phyloP scores from a whole-genome alignment of 768 basidiomycete genomes.

The Lactarius quietus region DNA sequence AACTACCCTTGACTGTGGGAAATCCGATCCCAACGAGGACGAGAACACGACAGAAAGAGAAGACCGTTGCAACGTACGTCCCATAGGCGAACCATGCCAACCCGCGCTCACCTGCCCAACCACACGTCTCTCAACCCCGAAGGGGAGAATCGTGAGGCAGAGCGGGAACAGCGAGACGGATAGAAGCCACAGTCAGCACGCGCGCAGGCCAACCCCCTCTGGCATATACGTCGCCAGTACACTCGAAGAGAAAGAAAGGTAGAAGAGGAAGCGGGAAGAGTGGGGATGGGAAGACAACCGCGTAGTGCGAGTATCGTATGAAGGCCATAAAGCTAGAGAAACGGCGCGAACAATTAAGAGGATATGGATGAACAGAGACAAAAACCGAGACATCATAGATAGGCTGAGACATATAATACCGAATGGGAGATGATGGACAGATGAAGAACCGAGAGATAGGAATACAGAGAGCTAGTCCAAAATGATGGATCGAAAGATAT shows the following conservation, averaged over 20 bases:
- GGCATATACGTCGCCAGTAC: slow-evolving; percentile 2
- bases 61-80: slow-evolving; percentile 12
- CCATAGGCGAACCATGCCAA: slow-evolving; percentile 15
- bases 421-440: slow-evolving; percentile 18
- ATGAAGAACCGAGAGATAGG: slow-evolving; percentile 24
- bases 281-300: not conserved
- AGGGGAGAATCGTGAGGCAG: slow-evolving; percentile 42
- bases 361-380: slow-evolving; percentile 19
- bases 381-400: slow-evolving; percentile 20
- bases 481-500: slow-evolving; percentile 7
- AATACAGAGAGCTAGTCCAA: slow-evolving; percentile 7
- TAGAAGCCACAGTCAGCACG: slow-evolving; percentile 9
- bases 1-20: not conserved
- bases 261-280: not conserved
- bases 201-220: not conserved
- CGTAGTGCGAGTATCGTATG: slow-evolving; percentile 17
- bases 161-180: slow-evolving; percentile 35
- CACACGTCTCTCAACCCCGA: slow-evolving; percentile 45
- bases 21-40: not conserved
- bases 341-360: slow-evolving; percentile 11
- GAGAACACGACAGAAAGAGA: not conserved
- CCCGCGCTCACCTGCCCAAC: slow-evolving; percentile 47
- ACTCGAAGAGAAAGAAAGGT: not conserved
- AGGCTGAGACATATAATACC: slow-evolving; percentile 13
- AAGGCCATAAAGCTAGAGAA: not conserved